phyloP scores from a whole-genome alignment of 768 basidiomycete genomes.

The Macrolepiota albuminosa region DNA sequence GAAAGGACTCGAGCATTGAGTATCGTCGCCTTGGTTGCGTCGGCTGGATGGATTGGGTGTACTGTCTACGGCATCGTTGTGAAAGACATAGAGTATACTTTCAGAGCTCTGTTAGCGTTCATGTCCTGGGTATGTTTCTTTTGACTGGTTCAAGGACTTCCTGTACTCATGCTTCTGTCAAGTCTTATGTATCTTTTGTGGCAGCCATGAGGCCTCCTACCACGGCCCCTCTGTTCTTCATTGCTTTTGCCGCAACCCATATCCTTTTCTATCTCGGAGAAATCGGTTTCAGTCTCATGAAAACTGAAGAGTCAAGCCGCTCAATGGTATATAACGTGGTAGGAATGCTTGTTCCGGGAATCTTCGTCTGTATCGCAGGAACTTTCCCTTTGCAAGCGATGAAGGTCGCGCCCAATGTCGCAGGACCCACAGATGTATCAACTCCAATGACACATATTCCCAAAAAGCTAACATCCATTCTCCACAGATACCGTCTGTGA shows the following conservation, averaged over 20 bases:
- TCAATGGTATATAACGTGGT: constrained; percentile 21
- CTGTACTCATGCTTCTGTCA: constrained; percentile 1
- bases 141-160: neutral
- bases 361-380: constrained; percentile 49
- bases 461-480: neutral
- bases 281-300: constrained; percentile 27
- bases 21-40: constrained; percentile 32
- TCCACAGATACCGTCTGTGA: constrained; percentile 42
- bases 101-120: constrained; percentile 27
- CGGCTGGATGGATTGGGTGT: constrained; percentile 38
- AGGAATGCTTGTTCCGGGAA: constrained; percentile 28
- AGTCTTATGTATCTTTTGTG: constrained; percentile 43
- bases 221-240: constrained; percentile 50
- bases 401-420: constrained; percentile 44
- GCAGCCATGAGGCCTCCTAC: constrained; percentile 34
- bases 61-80: constrained; percentile 30
- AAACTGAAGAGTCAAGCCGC: constrained; percentile 5
- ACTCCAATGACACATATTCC: constrained; percentile 3
- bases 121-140: constrained; percentile 47
- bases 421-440: constrained; percentile 42
- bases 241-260: constrained; percentile 37
- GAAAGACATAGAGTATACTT: constrained; percentile 16
- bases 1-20: constrained; percentile 31
- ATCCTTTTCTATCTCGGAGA: constrained; percentile 31
- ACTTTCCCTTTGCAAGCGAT: constrained; percentile 47